Evolutionary conservation across 1,139 yeast species (phyloP).

Genomic region (Suhomyces choctaworum): DNA sequence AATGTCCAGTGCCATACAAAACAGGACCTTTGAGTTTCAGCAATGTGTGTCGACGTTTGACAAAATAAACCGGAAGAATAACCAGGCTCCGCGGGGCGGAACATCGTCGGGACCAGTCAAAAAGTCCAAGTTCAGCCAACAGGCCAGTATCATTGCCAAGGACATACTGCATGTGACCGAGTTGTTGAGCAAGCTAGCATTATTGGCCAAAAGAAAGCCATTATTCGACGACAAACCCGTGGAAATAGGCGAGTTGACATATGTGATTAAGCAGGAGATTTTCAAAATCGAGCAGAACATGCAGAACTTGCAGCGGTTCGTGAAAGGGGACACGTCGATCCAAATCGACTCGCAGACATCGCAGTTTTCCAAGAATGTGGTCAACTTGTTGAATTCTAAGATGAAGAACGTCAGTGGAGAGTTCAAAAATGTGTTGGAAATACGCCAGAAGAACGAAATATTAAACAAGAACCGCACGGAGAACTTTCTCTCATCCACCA

Average conservation of each 20-base stretch:
- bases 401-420: conserved; percentile 92
- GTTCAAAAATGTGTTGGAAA: conserved; percentile 83
- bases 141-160: conserved; percentile 83
- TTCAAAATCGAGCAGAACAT: conserved; percentile 80
- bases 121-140: conserved; percentile 71
- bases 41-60: conserved; percentile 77
- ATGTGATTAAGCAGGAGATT: conserved; percentile 89
- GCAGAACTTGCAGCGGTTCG: conserved; percentile 60
- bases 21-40: conserved; percentile 82
- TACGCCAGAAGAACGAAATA: conserved; percentile 82
- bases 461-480: conserved; percentile 82
- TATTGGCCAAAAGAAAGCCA: conserved; percentile 87
- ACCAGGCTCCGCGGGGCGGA: conserved; percentile 16
- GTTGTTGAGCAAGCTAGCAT: conserved; percentile 75
- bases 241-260: conserved; percentile 90
- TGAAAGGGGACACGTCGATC: conserved; percentile 48
- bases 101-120: conserved; percentile 22
- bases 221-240: conserved; percentile 91
- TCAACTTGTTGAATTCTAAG: conserved; percentile 80
- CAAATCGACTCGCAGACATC: conserved; percentile 58
- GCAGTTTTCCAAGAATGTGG: conserved; percentile 82
- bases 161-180: conserved; percentile 91
- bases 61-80: conserved; percentile 50
- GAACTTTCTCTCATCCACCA: conserved; percentile 64
- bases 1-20: conserved; percentile 52